A percentile compares a stretch with the other conserved stretches of the same genome.
Conservation (phyloP, 805 yeast species). For the Helenozyma baotianmanensis region DNA sequence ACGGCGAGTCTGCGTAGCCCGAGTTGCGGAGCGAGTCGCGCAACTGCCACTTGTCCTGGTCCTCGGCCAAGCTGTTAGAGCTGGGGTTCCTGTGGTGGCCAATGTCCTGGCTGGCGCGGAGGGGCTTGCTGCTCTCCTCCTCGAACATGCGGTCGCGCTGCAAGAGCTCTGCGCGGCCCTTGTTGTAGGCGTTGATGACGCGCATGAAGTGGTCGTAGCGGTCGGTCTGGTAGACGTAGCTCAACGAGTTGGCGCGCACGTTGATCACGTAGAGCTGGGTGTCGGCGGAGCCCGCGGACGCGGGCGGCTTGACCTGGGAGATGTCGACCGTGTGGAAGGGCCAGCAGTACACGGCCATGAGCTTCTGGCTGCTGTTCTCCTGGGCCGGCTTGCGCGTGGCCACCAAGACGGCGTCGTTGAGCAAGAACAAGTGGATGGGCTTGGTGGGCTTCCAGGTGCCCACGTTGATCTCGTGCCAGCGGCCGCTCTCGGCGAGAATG, state of each 20-base stretch:
- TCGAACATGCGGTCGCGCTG: constrained; percentile 27
- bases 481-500: constrained; percentile 68
- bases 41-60: constrained; percentile 34
- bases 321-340: constrained; percentile 60
- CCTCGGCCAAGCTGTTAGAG: constrained; percentile 12
- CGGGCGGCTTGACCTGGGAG: constrained; percentile 31
- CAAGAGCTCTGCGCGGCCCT: constrained; percentile 52
- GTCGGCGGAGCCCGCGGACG: constrained; percentile 13
- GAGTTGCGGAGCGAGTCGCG: constrained; percentile 48
- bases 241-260: constrained; percentile 43
- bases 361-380: constrained; percentile 29
- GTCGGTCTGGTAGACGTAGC: constrained; percentile 60
- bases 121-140: constrained; percentile 7
- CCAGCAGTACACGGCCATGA: constrained; percentile 76
- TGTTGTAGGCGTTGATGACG: constrained; percentile 51
- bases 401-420: constrained; percentile 72
- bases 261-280: constrained; percentile 38
- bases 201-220: constrained; percentile 52
- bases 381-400: constrained; percentile 53
- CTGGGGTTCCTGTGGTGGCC: constrained; percentile 10
- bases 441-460: constrained; percentile 80
- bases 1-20: constrained; percentile 25
- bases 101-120: constrained; percentile 1
- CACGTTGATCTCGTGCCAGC: constrained; percentile 83
- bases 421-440: constrained; percentile 68